Conservation (phyloP, 352 stramenopile genomes). For the Phytophthora sojae region DNA sequence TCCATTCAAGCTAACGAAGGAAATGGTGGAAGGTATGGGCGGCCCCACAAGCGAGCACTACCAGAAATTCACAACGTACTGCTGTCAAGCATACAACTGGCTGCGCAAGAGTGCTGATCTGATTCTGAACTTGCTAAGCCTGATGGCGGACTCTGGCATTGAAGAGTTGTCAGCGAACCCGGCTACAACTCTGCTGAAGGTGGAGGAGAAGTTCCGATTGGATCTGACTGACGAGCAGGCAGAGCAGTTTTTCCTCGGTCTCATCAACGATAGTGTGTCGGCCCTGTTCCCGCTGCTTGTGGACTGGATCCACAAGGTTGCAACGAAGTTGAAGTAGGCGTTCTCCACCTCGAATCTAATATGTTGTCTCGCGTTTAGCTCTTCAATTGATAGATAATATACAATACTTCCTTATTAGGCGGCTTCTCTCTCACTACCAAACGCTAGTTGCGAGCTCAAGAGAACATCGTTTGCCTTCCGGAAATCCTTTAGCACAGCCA, state of each 20-base stretch:
- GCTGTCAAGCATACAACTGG: slow-evolving; percentile 93
- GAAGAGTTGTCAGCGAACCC: slow-evolving; percentile 91
- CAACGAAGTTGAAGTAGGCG: slow-evolving; percentile 65
- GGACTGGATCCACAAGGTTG: slow-evolving; percentile 90
- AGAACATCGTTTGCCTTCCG: slow-evolving; percentile 50
- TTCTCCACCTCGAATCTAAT: slow-evolving; percentile 10
- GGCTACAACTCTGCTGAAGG: slow-evolving; percentile 84
- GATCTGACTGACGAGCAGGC: slow-evolving; percentile 98
- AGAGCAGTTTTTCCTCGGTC: slow-evolving; percentile 96
- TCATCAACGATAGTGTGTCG: slow-evolving; percentile 96
- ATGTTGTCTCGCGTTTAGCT: slow-evolving; percentile 18
- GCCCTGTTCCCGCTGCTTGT: slow-evolving; percentile 91
- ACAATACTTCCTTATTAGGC: slow-evolving; percentile 21
- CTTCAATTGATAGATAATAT: slow-evolving; percentile 31
- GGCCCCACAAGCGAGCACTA: slow-evolving; percentile 93
- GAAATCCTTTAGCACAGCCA: slow-evolving; percentile 62
- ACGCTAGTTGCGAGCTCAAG: slow-evolving; percentile 47
- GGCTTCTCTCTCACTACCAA: slow-evolving; percentile 27
- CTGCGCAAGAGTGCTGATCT: slow-evolving; percentile 98
- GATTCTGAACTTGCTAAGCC: slow-evolving; percentile 98
- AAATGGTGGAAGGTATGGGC: slow-evolving; percentile 98
- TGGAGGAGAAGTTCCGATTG: slow-evolving; percentile 97
- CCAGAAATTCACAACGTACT: slow-evolving; percentile 93
- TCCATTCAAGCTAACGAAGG: slow-evolving; percentile 97
- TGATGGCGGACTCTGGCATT: slow-evolving; percentile 99